These are phyloP conservation scores for Boletus subcaerulescens DNA, from an alignment of 768 basidiomycete genomes.

Conservation along the genomic window DNA sequence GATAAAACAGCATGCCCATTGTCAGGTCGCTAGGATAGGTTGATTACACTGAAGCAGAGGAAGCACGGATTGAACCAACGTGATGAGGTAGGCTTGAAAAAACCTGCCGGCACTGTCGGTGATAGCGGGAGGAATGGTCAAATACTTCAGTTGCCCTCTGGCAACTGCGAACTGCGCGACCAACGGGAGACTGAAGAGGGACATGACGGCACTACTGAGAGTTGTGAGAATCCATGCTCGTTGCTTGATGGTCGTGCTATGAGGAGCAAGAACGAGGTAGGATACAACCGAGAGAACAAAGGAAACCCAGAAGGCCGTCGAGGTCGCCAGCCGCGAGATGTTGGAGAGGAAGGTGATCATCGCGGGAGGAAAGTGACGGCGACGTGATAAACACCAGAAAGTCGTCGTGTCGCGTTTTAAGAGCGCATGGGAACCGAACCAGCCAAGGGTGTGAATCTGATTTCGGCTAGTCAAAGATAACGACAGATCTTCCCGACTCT, in stretches of 20 bases:
- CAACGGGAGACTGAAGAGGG: constrained; percentile 40
- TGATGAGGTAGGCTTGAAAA: constrained; percentile 47
- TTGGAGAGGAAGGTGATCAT: constrained; percentile 20
- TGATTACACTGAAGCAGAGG: constrained; percentile 7
- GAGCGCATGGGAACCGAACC: constrained; percentile 17
- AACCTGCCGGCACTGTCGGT: constrained; percentile 32
- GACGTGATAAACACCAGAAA: constrained; percentile 18
- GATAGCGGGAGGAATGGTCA: constrained; percentile 20
- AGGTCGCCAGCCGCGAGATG: constrained; percentile 20
- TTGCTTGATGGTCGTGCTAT: constrained; percentile 38
- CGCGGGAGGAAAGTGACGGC: constrained; percentile 15
- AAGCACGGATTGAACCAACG: constrained; percentile 24
- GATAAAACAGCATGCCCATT: constrained; percentile 46
- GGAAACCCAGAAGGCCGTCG: constrained; percentile 22
- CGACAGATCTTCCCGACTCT: neutral
- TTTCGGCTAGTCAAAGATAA: constrained; percentile 20
- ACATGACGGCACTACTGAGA: constrained; percentile 41
- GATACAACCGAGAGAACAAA: constrained; percentile 14
- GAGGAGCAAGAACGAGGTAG: constrained; percentile 32
- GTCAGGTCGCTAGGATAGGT: constrained; percentile 39
- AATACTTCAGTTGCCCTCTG: constrained; percentile 26
- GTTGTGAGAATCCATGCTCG: constrained; percentile 48
- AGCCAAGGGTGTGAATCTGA: constrained; percentile 17
- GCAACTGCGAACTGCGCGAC: constrained; percentile 27
- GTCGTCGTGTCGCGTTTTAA: constrained; percentile 21